A percentile compares a stretch with the other conserved stretches of the same genome.
phyloP scores from a whole-genome alignment of 768 basidiomycete genomes.

The Symmetrospora coprosmae region DNA sequence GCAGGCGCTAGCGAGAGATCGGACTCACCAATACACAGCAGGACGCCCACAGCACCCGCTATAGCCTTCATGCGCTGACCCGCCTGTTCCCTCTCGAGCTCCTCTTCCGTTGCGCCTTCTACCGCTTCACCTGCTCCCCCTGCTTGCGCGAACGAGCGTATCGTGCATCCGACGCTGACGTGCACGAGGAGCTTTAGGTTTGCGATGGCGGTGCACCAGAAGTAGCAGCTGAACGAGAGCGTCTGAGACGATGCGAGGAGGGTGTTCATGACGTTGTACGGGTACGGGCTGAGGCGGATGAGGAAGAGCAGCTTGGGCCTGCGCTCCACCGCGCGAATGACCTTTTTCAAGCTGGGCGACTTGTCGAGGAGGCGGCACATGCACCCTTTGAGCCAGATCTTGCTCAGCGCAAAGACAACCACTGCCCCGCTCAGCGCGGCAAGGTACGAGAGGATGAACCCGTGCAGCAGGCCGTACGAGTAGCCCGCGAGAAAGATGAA shows the following conservation, averaged over 20 bases:
- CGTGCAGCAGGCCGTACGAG: constrained; percentile 38
- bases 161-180: constrained; percentile 43
- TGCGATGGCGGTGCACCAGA: constrained; percentile 18
- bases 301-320: constrained; percentile 76
- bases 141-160: constrained; percentile 37
- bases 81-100: neutral
- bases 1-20: neutral
- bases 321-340: constrained; percentile 73
- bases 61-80: constrained; percentile 14
- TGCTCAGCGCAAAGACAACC: constrained; percentile 65
- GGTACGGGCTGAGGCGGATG: constrained; percentile 75
- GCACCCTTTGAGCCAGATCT: constrained; percentile 49
- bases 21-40: constrained; percentile 5
- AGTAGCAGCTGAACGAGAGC: constrained; percentile 45
- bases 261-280: constrained; percentile 79
- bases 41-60: neutral
- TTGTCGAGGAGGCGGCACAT: constrained; percentile 62
- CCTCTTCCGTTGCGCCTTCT: neutral
- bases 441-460: constrained; percentile 71
- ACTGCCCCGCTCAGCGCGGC: constrained; percentile 69
- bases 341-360: constrained; percentile 58
- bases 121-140: too few species aligned
- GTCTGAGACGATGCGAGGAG: constrained; percentile 75
- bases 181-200: constrained; percentile 13
- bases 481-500: constrained; percentile 61